Percentiles rank a stretch among this genome's conserved stretches.
Evolutionary conservation across 768 basidiomycete genomes (phyloP).

Genomic region (Lactarius pseudohatsudake): DNA sequence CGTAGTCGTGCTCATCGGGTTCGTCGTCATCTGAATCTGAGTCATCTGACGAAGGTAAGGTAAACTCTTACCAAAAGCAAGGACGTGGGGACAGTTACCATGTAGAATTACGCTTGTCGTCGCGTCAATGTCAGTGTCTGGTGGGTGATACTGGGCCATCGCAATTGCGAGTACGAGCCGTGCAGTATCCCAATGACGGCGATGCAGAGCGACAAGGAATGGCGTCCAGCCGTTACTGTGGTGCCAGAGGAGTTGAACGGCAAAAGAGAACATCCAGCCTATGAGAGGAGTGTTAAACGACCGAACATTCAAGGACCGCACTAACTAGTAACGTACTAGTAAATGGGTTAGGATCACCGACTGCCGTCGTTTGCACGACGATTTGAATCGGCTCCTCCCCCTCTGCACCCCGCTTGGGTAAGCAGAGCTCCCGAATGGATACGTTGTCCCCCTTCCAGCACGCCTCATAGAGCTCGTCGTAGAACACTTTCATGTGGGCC

Average conservation of each 20-base stretch:
- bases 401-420: slow-evolving; percentile 41
- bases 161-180: slow-evolving; percentile 56
- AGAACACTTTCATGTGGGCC: slow-evolving; percentile 38
- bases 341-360: slow-evolving; percentile 21
- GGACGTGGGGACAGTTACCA: slow-evolving; percentile 38
- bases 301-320: background rate
- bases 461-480: slow-evolving; percentile 59
- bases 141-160: slow-evolving; percentile 51
- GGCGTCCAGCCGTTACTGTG: slow-evolving; percentile 39
- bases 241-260: too few relatives aligned
- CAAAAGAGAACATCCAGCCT: slow-evolving; percentile 33
- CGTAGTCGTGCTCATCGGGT: slow-evolving; percentile 36
- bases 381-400: slow-evolving; percentile 44
- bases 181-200: slow-evolving; percentile 56
- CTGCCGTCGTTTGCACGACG: slow-evolving; percentile 37
- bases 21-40: slow-evolving; percentile 30
- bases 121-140: slow-evolving; percentile 37
- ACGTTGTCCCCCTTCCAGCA: slow-evolving; percentile 53
- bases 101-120: background rate
- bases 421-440: slow-evolving; percentile 51
- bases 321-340: slow-evolving; percentile 8
- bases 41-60: slow-evolving; percentile 12
- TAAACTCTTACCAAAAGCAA: background rate
- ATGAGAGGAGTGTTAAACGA: background rate
- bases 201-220: slow-evolving; percentile 48